Percentiles rank a stretch among this genome's conserved stretches.
These are phyloP conservation scores for Phialemoniopsis sp. DNA, from an alignment of 2,329 filamentous ascomycete genomes.

Conservation along the genomic window DNA sequence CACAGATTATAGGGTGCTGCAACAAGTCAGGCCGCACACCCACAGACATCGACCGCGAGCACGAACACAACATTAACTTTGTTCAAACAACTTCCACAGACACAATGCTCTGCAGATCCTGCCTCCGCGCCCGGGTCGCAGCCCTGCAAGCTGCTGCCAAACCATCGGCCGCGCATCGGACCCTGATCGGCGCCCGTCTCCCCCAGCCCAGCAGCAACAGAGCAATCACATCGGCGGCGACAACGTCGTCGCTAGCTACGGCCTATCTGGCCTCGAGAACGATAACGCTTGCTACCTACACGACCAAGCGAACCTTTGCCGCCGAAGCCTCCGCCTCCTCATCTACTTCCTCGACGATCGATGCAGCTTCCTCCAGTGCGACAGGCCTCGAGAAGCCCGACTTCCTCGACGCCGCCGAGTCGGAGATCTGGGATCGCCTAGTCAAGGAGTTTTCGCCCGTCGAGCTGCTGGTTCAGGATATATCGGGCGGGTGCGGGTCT, in stretches of 20 bases:
- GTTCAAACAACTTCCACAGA: too few species aligned
- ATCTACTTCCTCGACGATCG: slow-evolving; percentile 7
- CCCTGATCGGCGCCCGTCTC: not conserved
- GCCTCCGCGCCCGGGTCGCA: slow-evolving; percentile 10
- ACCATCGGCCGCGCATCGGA: slow-evolving; percentile 2
- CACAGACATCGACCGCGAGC: too few species aligned
- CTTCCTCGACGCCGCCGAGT: slow-evolving; percentile 51
- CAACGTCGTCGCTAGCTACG: too few species aligned
- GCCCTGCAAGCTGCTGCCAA: slow-evolving; percentile 3
- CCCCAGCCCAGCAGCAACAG: not conserved
- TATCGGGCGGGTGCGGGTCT: slow-evolving; percentile 78
- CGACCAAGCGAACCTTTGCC: slow-evolving; percentile 5
- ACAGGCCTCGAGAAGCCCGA: slow-evolving; percentile 35
- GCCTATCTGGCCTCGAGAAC: slow-evolving; percentile 6
- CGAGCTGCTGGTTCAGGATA: slow-evolving; percentile 65
- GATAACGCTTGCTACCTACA: slow-evolving; percentile 12
- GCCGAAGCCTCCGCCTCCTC: slow-evolving; percentile 19
- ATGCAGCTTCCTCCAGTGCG: slow-evolving; percentile 4
- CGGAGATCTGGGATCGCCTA: slow-evolving; percentile 53
- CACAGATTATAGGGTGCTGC: too few species aligned
- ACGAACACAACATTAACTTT: too few species aligned
- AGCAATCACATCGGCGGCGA: too few species aligned
- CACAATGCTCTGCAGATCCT: slow-evolving; percentile 17
- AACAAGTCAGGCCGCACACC: too few species aligned
- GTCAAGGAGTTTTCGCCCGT: slow-evolving; percentile 44